Base-by-base conservation (phyloP, 352 stramenopile genomes). In the Peronospora farinosa region DNA sequence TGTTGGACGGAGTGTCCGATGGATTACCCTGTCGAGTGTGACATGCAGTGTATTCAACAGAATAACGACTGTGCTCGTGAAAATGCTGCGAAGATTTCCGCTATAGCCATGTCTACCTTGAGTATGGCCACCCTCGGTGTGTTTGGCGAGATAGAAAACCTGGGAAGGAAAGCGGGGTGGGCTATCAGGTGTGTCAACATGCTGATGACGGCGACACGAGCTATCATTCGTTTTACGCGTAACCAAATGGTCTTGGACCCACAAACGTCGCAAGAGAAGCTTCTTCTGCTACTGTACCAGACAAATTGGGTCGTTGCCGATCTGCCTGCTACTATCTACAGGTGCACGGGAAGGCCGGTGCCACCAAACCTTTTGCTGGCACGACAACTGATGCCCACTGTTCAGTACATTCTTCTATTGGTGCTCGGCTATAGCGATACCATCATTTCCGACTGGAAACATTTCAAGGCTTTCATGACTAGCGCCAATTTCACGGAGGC, bases 241-340 rank as follows among this genome's bases (percentile, higher is more conserved):
- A 70, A 61, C 39, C 41, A 57, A 43, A 47, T 69, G 17, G 40
- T 49, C 7, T 57, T 61, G 12, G 61, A 71, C 3, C 72, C 69
- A 0, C 48, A 74, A 46, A 77, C 67, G 11, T 80, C 76, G 4
- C 54, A 76, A 19, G 60, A 72, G 9, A 73, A 86, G 52, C 40
- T 86, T n/a, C 10, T 73, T 44, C 49, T 67, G 30, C n/a, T 84
- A 31, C 39, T 88, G 10, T 65, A 62, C 50, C 78, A 88, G 54
- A 76, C 72, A 37, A 73, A 86, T 54, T 68, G 71, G 5, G 70
- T 71, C 3, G 54, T 83, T 12, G 65, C 57, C 19, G 77, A 88
- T 49, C 45, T 86, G 3, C 77, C 77, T 0, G 50, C 62, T 17
- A 72, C 70, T 0, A 76, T 84, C 21, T 53, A 65, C n/a, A 68